A percentile compares a stretch with the other conserved stretches of the same genome.
Evolutionary conservation across 352 stramenopile species (phyloP).

Genomic region (Phytophthora palmivora): DNA sequence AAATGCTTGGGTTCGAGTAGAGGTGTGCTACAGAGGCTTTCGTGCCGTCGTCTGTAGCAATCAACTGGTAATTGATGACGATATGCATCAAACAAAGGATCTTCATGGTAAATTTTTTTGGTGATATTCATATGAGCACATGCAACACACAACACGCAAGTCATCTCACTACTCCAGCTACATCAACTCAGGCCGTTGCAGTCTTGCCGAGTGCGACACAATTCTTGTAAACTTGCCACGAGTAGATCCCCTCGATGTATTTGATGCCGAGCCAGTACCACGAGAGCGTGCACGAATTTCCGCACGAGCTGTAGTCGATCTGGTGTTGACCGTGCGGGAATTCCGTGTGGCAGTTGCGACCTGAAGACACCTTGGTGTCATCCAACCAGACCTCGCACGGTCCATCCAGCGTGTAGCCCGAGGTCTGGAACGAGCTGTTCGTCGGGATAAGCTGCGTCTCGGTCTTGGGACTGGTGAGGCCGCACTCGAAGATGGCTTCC

Average conservation of each 20-base stretch:
- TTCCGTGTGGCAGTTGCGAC: constrained; percentile 54
- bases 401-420: constrained; percentile 65
- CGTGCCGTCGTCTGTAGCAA: too few relatives aligned
- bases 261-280: constrained; percentile 71
- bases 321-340: constrained; percentile 44
- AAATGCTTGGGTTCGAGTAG: constrained; percentile 5
- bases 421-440: constrained; percentile 50
- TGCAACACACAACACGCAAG: constrained; percentile 31
- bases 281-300: constrained; percentile 46
- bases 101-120: too few relatives aligned
- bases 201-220: constrained; percentile 42
- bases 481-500: constrained; percentile 62
- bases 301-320: constrained; percentile 61
- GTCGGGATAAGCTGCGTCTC: constrained; percentile 56
- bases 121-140: constrained; percentile 26
- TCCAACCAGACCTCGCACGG: constrained; percentile 70
- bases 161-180: constrained; percentile 16
- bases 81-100: too few relatives aligned
- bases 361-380: constrained; percentile 44
- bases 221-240: constrained; percentile 76
- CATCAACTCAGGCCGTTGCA: constrained; percentile 16
- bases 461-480: constrained; percentile 51
- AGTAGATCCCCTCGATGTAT: constrained; percentile 56
- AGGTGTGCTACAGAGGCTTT: neutral
- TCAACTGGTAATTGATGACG: too few relatives aligned